A percentile compares a stretch with the other conserved stretches of the same genome.
Conservation (phyloP, 2,329 filamentous ascomycete genomes). For the Diaporthe vexans region DNA sequence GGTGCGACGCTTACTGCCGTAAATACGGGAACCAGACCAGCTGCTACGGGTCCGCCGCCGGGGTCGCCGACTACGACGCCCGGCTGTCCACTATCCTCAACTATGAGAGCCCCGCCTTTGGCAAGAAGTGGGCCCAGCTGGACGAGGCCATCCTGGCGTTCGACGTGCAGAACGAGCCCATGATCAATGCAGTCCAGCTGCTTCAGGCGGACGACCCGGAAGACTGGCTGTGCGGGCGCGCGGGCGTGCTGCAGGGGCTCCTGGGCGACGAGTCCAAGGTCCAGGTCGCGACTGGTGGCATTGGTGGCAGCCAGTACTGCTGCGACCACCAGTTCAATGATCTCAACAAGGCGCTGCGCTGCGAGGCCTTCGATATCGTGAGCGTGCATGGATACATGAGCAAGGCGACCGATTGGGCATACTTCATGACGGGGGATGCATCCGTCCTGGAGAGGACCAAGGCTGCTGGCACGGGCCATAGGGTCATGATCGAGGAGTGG, state of each 20-base stretch:
- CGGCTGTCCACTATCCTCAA: background rate
- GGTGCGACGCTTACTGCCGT: conserved; percentile 9
- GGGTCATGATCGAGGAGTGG: conserved; percentile 9
- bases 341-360: conserved; percentile 9
- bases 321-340: conserved; percentile 15
- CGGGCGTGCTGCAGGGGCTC: background rate
- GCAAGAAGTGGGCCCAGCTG: conserved; percentile 14
- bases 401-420: conserved; percentile 10
- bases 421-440: conserved; percentile 11
- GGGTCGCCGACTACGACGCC: background rate
- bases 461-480: conserved; percentile 5
- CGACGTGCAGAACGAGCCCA: conserved; percentile 9
- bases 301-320: conserved; percentile 16
- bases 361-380: background rate
- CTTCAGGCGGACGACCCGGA: background rate
- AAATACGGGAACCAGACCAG: conserved; percentile 14
- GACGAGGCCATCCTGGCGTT: conserved; percentile 1
- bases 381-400: conserved; percentile 13
- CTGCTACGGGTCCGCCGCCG: background rate
- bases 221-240: conserved; percentile 6
- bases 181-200: conserved; percentile 4
- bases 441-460: background rate
- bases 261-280: background rate
- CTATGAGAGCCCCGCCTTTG: background rate
- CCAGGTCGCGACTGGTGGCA: conserved; percentile 1